Percentiles rank a stretch among this genome's conserved stretches.
phyloP scores from a whole-genome alignment of 1,284 basidiomycete species.

The Agroathelia rolfsii region DNA sequence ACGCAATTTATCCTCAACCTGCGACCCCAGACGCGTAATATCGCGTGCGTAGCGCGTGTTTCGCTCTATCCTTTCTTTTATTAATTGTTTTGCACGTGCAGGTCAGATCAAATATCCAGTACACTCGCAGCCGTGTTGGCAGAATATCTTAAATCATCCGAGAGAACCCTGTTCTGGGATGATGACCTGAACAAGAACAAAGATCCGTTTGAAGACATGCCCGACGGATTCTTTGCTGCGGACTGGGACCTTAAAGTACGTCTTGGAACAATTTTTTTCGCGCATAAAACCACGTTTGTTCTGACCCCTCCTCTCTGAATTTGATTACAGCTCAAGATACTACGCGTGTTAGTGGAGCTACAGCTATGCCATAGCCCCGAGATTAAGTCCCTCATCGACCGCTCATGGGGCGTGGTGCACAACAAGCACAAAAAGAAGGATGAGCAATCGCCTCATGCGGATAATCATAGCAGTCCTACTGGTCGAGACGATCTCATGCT shows the following conservation, averaged over 20 bases:
- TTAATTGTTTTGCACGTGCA: slow-evolving; percentile 29
- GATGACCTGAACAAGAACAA: slow-evolving; percentile 53
- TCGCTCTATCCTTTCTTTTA: slow-evolving; percentile 18
- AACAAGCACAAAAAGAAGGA: slow-evolving; percentile 76
- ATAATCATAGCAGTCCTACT: slow-evolving; percentile 41
- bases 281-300: too few relatives aligned
- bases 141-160: slow-evolving; percentile 60
- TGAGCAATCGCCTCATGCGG: slow-evolving; percentile 38
- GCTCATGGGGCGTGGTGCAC: slow-evolving; percentile 72
- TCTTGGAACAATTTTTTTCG: slow-evolving; percentile 17
- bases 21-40: slow-evolving; percentile 74
- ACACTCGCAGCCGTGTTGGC: slow-evolving; percentile 56
- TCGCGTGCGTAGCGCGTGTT: slow-evolving; percentile 46
- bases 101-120: slow-evolving; percentile 66
- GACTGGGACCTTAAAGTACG: slow-evolving; percentile 71
- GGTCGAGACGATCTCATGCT: slow-evolving; percentile 55
- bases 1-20: slow-evolving; percentile 69
- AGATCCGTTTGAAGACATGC: slow-evolving; percentile 55
- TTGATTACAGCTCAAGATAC: slow-evolving; percentile 54
- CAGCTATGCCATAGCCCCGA: slow-evolving; percentile 59
- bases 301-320: slow-evolving; percentile 2
- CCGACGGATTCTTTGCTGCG: slow-evolving; percentile 61
- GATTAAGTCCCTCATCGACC: slow-evolving; percentile 64
- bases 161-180: slow-evolving; percentile 71
- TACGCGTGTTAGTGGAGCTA: slow-evolving; percentile 71